Conservation (phyloP, 768 basidiomycete species). For the Pulveroboletus sp. region DNA sequence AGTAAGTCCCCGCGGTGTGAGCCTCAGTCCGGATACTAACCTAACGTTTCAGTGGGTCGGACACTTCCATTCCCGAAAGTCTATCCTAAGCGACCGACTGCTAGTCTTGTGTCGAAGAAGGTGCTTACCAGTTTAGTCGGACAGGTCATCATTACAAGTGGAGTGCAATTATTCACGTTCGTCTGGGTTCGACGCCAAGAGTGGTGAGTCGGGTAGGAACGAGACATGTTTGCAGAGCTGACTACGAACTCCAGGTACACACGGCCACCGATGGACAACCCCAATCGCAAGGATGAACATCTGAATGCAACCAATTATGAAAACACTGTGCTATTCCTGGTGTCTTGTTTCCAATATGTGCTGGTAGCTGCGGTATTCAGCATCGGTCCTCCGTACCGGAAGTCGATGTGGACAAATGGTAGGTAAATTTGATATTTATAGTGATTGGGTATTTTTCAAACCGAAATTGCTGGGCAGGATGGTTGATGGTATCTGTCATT, state of each 20-base stretch:
- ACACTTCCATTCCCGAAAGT: conserved; percentile 87
- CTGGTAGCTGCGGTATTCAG: conserved; percentile 96
- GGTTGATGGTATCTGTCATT: conserved; percentile 76
- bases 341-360: conserved; percentile 99
- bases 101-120: conserved; percentile 92
- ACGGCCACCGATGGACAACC: conserved; percentile 50
- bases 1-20: conserved; percentile 51
- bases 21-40: conserved; percentile 5
- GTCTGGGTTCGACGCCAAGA: conserved; percentile 80
- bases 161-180: conserved; percentile 82
- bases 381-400: conserved; percentile 95
- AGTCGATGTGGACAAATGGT: conserved; percentile 95
- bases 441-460: background rate
- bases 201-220: conserved; percentile 50
- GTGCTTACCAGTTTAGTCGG: conserved; percentile 91
- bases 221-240: background rate
- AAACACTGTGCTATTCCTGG: conserved; percentile 85
- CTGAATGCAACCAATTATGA: conserved; percentile 86
- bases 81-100: conserved; percentile 87
- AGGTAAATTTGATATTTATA: conserved; percentile 20
- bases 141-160: conserved; percentile 82
- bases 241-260: conserved; percentile 56
- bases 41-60: conserved; percentile 70
- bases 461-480: conserved; percentile 41
- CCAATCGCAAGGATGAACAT: conserved; percentile 55